Percentiles rank a stretch among this genome's conserved stretches.
Conservation (phyloP, 2,329 filamentous ascomycete genomes). For the Clonostachys solani region DNA sequence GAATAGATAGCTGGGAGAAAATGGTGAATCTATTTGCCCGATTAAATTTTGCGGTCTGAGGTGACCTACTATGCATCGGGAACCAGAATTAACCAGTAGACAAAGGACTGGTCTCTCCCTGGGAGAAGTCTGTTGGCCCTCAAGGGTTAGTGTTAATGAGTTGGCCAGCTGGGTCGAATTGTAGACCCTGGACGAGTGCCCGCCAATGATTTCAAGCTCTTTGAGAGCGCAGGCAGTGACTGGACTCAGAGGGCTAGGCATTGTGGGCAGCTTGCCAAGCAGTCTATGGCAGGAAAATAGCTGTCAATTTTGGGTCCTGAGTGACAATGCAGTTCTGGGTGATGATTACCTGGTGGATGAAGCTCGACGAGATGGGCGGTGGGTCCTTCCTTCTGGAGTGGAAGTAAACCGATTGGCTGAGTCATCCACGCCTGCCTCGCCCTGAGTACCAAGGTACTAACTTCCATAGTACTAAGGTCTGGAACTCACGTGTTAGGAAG, state of each 20-base stretch:
- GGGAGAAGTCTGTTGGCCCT: neutral
- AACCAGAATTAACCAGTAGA: constrained; percentile 16
- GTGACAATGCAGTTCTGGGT: neutral
- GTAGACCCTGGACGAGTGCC: constrained; percentile 9
- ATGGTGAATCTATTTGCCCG: neutral
- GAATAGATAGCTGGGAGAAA: constrained; percentile 18
- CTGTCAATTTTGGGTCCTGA: neutral
- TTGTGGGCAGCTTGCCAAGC: constrained; percentile 1
- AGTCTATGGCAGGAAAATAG: neutral
- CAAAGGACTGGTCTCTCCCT: constrained; percentile 9
- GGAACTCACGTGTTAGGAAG: neutral
- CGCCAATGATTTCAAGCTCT: constrained; percentile 19
- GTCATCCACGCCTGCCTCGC: neutral
- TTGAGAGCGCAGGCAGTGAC: constrained; percentile 20
- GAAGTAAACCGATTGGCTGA: constrained; percentile 1
- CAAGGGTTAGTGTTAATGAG: neutral
- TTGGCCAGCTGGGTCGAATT: constrained; percentile 12
- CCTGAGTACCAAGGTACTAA: neutral
- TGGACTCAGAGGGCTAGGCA: constrained; percentile 20
- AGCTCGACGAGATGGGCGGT: too few species aligned
- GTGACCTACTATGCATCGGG: constrained; percentile 14
- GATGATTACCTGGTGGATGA: neutral
- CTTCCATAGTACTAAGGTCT: neutral
- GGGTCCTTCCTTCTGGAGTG: too few species aligned
- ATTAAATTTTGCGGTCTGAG: neutral